A percentile compares a stretch with the other conserved stretches of the same genome.
Conservation (phyloP, 371 early-diverging fungal species). For the Lichtheimia corymbifera region DNA sequence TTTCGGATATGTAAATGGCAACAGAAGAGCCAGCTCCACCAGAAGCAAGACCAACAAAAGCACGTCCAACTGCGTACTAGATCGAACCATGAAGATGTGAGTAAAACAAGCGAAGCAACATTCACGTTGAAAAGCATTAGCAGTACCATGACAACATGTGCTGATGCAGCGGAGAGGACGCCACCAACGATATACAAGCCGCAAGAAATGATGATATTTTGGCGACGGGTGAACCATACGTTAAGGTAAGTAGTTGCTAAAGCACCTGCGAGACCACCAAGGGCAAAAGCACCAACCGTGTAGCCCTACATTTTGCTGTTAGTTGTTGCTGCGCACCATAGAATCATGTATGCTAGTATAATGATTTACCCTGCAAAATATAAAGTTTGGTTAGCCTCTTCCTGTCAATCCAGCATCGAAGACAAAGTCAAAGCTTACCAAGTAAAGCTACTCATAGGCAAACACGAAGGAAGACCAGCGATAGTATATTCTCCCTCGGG, state of each 20-base stretch:
- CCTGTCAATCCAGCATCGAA: neutral
- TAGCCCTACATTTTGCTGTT: slow-evolving; percentile 29
- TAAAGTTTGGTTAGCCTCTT: neutral
- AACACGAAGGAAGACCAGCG: slow-evolving; percentile 35
- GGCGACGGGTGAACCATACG: slow-evolving; percentile 38
- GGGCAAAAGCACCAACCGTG: slow-evolving; percentile 45
- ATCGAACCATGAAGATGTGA: neutral
- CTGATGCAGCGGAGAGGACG: slow-evolving; percentile 34
- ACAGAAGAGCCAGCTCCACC: slow-evolving; percentile 63
- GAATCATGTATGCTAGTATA: neutral
- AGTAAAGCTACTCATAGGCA: slow-evolving; percentile 39
- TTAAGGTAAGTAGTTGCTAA: slow-evolving; percentile 41
- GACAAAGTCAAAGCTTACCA: slow-evolving; percentile 18
- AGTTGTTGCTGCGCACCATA: too few species aligned
- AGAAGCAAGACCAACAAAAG: slow-evolving; percentile 82
- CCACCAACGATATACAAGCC: slow-evolving; percentile 38
- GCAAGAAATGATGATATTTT: slow-evolving; percentile 42
- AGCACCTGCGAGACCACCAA: slow-evolving; percentile 49
- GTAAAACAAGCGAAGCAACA: neutral
- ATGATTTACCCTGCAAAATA: neutral
- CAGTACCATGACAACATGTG: slow-evolving; percentile 40
- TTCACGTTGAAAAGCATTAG: neutral
- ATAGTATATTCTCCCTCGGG: slow-evolving; percentile 22
- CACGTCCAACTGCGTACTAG: slow-evolving; percentile 69
- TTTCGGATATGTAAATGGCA: slow-evolving; percentile 79